A percentile compares a stretch with the other conserved stretches of the same genome.
Conservation (phyloP, 23 red algal species). For the Agarophyton chilense region DNA sequence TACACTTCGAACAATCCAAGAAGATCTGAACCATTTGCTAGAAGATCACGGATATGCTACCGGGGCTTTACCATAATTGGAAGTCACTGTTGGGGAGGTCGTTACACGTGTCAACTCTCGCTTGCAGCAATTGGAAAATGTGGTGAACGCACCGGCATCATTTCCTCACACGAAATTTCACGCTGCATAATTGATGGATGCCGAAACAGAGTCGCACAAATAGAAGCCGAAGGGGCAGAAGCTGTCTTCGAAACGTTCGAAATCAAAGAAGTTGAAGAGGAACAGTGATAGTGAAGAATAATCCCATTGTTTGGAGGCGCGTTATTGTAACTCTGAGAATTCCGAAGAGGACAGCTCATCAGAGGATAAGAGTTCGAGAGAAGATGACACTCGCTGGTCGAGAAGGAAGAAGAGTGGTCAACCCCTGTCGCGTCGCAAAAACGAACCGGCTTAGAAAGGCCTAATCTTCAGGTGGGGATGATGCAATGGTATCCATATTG, state of each 20-base stretch:
- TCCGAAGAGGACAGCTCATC: too few species aligned
- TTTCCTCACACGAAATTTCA: neutral
- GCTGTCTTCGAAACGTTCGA: neutral
- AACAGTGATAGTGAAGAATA: neutral
- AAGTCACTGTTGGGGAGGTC: too few species aligned
- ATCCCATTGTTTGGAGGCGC: too few species aligned
- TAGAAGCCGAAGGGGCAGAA: neutral
- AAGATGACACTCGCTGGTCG: too few species aligned
- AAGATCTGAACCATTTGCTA: neutral
- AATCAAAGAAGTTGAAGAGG: neutral
- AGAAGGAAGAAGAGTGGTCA: neutral
- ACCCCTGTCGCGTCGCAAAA: neutral
- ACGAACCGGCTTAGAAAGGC: too few species aligned
- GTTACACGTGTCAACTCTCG: too few species aligned
- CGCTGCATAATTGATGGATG: neutral
- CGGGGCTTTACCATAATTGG: too few species aligned
- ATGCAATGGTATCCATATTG: too few species aligned
- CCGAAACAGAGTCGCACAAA: neutral
- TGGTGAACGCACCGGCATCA: neutral
- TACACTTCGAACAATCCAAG: neutral
- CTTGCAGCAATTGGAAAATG: too few species aligned
- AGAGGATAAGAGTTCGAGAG: too few species aligned
- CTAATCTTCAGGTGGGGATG: too few species aligned
- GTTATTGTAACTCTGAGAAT: too few species aligned
- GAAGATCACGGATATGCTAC: conserved; percentile 8